phyloP scores from a whole-genome alignment of 2,329 filamentous ascomycete genomes.

The Talaromyces islandicus region DNA sequence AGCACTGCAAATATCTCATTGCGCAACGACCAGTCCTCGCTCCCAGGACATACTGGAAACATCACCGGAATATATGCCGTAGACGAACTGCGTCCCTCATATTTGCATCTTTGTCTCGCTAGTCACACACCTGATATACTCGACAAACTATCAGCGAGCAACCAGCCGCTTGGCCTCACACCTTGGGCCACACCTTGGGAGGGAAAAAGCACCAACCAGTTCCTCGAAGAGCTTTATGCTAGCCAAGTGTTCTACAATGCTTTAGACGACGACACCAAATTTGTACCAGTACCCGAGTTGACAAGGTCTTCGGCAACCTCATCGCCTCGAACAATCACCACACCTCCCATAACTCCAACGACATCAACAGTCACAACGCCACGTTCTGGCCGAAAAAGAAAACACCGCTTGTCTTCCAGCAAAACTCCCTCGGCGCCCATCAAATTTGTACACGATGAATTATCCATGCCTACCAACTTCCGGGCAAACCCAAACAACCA shows the following conservation, averaged over 20 bases:
- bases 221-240: neutral
- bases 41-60: neutral
- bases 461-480: conserved; percentile 14
- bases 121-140: neutral
- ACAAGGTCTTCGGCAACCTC: neutral
- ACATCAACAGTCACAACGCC: neutral
- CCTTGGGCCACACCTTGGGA: neutral
- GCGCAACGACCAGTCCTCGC: neutral
- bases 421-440: neutral
- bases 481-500: conserved; percentile 21
- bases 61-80: neutral
- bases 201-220: neutral
- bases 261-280: neutral
- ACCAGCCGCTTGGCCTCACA: neutral
- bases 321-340: neutral
- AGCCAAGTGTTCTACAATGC: neutral
- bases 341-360: neutral
- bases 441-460: conserved; percentile 11
- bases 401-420: neutral
- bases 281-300: neutral
- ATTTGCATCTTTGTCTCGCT: neutral
- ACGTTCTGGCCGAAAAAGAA: neutral
- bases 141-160: neutral
- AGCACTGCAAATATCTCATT: neutral
- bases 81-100: neutral